phyloP scores from a whole-genome alignment of 306 rosid species.

The Abrus pulchellus region DNA sequence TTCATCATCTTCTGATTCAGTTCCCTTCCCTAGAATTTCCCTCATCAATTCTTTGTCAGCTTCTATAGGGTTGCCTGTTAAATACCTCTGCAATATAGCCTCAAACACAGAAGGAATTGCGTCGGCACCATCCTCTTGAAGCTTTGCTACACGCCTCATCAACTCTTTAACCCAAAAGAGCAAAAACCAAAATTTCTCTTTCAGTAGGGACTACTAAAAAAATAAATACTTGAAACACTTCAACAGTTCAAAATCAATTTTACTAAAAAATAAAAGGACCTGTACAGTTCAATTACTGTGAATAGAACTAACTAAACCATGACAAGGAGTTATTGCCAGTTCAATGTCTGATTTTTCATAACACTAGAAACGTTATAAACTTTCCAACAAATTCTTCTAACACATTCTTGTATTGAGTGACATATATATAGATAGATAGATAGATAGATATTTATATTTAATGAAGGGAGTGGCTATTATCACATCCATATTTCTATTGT shows the following conservation, averaged over 20 bases:
- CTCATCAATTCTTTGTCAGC: slow-evolving; percentile 64
- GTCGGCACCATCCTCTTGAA: slow-evolving; percentile 63
- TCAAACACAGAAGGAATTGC: slow-evolving; percentile 77
- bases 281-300: not conserved
- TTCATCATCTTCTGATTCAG: slow-evolving; percentile 44
- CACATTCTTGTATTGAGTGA: not conserved
- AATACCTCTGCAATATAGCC: slow-evolving; percentile 72
- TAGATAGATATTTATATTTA: no score
- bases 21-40: slow-evolving; percentile 59
- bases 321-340: not conserved
- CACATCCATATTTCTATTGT: no score
- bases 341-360: not conserved
- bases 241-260: no score
- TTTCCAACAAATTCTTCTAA: not conserved
- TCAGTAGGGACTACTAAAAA: not conserved
- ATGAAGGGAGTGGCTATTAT: no score
- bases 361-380: not conserved
- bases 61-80: slow-evolving; percentile 66
- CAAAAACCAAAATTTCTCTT: not conserved
- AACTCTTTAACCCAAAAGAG: slow-evolving; percentile 56
- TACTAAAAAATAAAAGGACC: no score
- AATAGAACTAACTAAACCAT: no score
- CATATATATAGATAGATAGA: no score
- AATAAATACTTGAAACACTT: not conserved
- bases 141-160: slow-evolving; percentile 66